Conservation (phyloP, 2,329 filamentous ascomycete species). For the Hymenoscyphus albidus region DNA sequence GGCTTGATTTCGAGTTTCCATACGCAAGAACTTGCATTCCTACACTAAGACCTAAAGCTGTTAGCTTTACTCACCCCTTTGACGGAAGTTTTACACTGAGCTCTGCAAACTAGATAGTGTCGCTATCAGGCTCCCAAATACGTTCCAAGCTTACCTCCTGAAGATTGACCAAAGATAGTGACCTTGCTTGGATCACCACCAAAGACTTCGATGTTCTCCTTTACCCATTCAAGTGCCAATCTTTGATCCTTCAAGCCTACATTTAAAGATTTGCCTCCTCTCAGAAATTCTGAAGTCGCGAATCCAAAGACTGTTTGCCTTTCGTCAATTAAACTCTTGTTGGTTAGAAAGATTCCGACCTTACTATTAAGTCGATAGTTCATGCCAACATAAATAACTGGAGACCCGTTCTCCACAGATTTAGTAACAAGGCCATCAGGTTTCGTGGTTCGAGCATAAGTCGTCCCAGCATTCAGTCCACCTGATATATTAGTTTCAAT, state of each 20-base stretch:
- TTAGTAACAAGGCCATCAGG: conserved; percentile 46
- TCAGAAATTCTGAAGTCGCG: conserved; percentile 52
- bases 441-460: conserved; percentile 20
- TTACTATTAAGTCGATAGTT: conserved; percentile 45
- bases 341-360: not conserved
- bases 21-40: conserved; percentile 48
- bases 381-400: conserved; percentile 55
- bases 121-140: not conserved
- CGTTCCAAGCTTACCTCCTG: conserved; percentile 42
- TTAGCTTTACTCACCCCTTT: not conserved
- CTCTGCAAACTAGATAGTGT: too few species aligned
- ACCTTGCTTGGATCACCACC: conserved; percentile 54
- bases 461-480: conserved; percentile 15
- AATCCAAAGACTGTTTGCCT: conserved; percentile 60
- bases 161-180: conserved; percentile 57
- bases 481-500: conserved; percentile 12
- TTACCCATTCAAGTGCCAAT: conserved; percentile 54
- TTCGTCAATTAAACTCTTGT: conserved; percentile 27
- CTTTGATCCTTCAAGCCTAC: conserved; percentile 52
- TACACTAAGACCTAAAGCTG: conserved; percentile 38
- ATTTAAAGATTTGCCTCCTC: conserved; percentile 17
- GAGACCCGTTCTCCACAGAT: conserved; percentile 42
- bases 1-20: conserved; percentile 41
- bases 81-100: not conserved
- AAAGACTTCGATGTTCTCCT: conserved; percentile 53